Evolutionary conservation across 306 rosid species (phyloP), one percentile per base, ranked within the genome.

Genomic region (Hylodesmum podocarpum): DNA sequence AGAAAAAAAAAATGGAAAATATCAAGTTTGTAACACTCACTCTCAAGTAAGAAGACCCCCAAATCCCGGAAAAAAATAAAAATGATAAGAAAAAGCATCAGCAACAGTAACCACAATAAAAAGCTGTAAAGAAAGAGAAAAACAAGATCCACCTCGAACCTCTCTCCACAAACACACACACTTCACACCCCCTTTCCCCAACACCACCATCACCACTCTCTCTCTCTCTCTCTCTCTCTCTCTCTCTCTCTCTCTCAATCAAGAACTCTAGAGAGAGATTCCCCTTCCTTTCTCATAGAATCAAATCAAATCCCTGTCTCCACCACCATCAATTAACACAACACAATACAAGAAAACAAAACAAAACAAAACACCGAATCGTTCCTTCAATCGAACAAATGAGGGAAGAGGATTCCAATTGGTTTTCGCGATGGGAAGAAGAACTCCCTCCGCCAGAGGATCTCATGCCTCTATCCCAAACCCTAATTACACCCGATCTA

Each of bases 141-240:
- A 85, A 89, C 95, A 89, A 91, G 95, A 93, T 93, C 98, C 91
- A 88, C 98, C 98, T 93, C 98, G 98, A 93, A 80, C 82, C 87
- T 79, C 90, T 89, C 96, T 88, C 84, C 92, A 69, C 77, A 31
- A 51, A 29, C 72, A 12, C 64, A 24, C 31, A 33, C 27, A 33
- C 37, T 29, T 8, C 62, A 25, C 70, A 6, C 41, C 58, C 29
- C 19, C 59, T 33, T n/a, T 18, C 65, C 36, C n/a, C 55, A 64
- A 25, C 77, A 29, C 18, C 77, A 7, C 18, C 62, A 6, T 41
- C 54, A 5, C 78, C 79, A 43, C 72, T 28, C 3, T 67, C 55
- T 10, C 22, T 8, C 36, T 3, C 51, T 67, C 9, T 7, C 59
- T 59, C 4, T n/a, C 57, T 57, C 66, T 58, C 63, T 10, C 22